phyloP scores from a whole-genome alignment of 352 stramenopile species.

The Pythium dissotocum region DNA sequence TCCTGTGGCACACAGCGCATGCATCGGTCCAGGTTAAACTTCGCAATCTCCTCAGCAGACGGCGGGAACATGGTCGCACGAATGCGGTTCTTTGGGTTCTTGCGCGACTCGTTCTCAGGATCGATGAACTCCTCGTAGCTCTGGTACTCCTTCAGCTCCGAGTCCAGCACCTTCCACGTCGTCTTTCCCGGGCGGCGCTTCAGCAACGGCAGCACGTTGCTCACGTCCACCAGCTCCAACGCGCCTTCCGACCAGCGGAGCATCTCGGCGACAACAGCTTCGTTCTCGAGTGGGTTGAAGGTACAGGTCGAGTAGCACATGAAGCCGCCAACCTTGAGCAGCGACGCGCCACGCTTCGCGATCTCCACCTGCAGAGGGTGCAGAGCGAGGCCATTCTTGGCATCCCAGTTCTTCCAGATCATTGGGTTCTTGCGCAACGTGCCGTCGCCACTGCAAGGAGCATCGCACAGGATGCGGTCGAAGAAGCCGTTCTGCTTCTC shows the following conservation, averaged over 20 bases:
- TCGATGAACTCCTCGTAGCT: slow-evolving; percentile 68
- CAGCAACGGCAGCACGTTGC: slow-evolving; percentile 75
- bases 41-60: slow-evolving; percentile 61
- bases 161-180: slow-evolving; percentile 94
- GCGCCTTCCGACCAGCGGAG: slow-evolving; percentile 90
- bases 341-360: slow-evolving; percentile 87
- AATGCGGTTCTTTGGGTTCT: slow-evolving; percentile 84
- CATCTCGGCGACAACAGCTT: slow-evolving; percentile 97
- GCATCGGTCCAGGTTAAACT: slow-evolving; percentile 92
- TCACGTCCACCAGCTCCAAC: slow-evolving; percentile 92
- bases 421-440: slow-evolving; percentile 98
- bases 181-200: slow-evolving; percentile 85
- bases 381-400: slow-evolving; percentile 89
- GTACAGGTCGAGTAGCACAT: slow-evolving; percentile 98
- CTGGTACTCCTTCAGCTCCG: slow-evolving; percentile 76
- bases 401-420: slow-evolving; percentile 95
- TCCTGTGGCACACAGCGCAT: slow-evolving; percentile 98
- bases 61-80: slow-evolving; percentile 90
- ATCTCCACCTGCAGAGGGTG: slow-evolving; percentile 97
- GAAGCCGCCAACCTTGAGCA: slow-evolving; percentile 92
- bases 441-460: slow-evolving; percentile 98
- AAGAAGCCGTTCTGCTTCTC: slow-evolving; percentile 87
- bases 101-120: slow-evolving; percentile 54
- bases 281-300: slow-evolving; percentile 99
- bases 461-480: slow-evolving; percentile 98